Base-by-base conservation (phyloP, 352 stramenopile genomes). In the Phytophthora pistaciae region DNA sequence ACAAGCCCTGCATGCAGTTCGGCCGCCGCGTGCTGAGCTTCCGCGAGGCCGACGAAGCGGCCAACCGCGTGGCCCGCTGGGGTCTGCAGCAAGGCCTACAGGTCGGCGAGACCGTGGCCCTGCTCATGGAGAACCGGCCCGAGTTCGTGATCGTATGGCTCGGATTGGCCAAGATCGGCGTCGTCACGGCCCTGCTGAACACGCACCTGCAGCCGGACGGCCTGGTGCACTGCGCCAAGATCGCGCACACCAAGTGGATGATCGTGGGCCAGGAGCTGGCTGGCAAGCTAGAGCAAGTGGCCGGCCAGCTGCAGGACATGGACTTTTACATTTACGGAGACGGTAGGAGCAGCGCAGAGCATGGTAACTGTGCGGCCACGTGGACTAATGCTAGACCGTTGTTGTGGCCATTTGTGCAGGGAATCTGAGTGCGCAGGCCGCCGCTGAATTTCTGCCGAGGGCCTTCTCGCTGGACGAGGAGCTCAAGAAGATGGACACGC, bases 81-180 rank as follows among this genome's bases (percentile, higher is more conserved):
- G 87, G 83, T 10, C 56, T 94, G 9, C 52, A 70, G 13, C 64
- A 75, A 13, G 85, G 84, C 0, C 61, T 97, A 0, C 59, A 74
- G 31, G 20, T 55, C 0, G 90, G 91, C 31, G 78, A 96, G 58
- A 94, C 84, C 5, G 87, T 94, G 29, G 90, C 83, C 31, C 72
- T 97, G 53, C 70, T 97, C 36, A 96, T 96, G 85, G 84, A 94
- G 68, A 97, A 97, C 75, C 80, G 90, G 0, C 89, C 88, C 38
- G 89, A 96, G 68, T 97, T 91, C 59, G 66, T 97, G 29, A 63
- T 91, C 23, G 75, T 89, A 14, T 97, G 91, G 91, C 79, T 97
- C 61, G 91, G 89, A 0, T 77, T 97, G 50, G 60, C 86, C 64
- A 97, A 97, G 74, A 73, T 93, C 46, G 91, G 91, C 56, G 88